These are phyloP conservation scores for Vicia faba DNA, from an alignment of 306 rosid species.

Conservation along the genomic window DNA sequence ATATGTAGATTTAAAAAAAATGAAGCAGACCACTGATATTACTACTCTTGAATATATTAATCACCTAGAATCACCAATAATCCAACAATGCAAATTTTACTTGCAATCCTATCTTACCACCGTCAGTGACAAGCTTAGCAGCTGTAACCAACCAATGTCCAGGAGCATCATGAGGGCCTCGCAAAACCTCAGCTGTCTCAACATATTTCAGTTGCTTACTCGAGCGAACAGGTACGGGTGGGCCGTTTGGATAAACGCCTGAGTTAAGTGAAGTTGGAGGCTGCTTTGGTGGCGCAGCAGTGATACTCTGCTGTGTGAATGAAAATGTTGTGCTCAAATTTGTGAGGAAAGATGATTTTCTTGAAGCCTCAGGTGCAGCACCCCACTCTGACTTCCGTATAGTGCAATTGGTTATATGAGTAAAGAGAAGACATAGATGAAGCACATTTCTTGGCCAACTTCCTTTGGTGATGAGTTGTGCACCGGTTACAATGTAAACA, in stretches of 20 bases:
- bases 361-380: conserved; percentile 69
- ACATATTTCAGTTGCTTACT: conserved; percentile 73
- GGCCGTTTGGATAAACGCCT: conserved; percentile 86
- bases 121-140: conserved; percentile 78
- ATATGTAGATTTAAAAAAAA: conserved; percentile 32
- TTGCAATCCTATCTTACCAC: conserved; percentile 77
- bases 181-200: conserved; percentile 78
- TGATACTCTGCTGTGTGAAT: conserved; percentile 68
- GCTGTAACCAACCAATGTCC: conserved; percentile 96
- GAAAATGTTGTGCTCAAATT: conserved; percentile 89
- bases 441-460: conserved; percentile 88
- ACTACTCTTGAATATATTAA: conserved; percentile 31
- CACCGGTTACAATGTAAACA: conserved; percentile 86
- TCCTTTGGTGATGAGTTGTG: conserved; percentile 82
- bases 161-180: conserved; percentile 88
- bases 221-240: conserved; percentile 65
- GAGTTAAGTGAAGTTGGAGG: conserved; percentile 73
- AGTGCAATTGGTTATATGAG: conserved; percentile 68
- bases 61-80: conserved; percentile 51
- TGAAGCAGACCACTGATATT: conserved; percentile 25
- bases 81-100: conserved; percentile 92
- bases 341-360: conserved; percentile 77
- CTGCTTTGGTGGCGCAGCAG: conserved; percentile 71
- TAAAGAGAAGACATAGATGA: conserved; percentile 78
- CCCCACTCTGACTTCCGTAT: conserved; percentile 85